Conservation (phyloP, 176 grass and related monocot species). For the Hordeum vulgare region MorexV3_pseudomolecules_assembly NC_058523.1:412024363-412024862, state of each 20-base stretch:
- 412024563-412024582: too few relatives aligned
- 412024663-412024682: background rate
- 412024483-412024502: background rate
- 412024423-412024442: too few relatives aligned
- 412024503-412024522: too few relatives aligned
- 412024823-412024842: background rate
- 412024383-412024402: too few relatives aligned
- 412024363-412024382: too few relatives aligned
- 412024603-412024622: background rate
- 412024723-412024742: too few relatives aligned
- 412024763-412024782: background rate
- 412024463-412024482: background rate
- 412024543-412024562: conserved; percentile 20
- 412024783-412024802: background rate
- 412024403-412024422: too few relatives aligned
- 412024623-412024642: background rate
- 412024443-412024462: too few relatives aligned
- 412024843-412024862: background rate
- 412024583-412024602: background rate
- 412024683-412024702: background rate
- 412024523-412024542: conserved; percentile 1
- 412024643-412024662: background rate
- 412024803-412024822: background rate
- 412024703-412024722: background rate
- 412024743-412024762: background rate